These are phyloP conservation scores for Salix arbutifolia DNA, from an alignment of 345 rosid species.

Conservation along the genomic window DNA sequence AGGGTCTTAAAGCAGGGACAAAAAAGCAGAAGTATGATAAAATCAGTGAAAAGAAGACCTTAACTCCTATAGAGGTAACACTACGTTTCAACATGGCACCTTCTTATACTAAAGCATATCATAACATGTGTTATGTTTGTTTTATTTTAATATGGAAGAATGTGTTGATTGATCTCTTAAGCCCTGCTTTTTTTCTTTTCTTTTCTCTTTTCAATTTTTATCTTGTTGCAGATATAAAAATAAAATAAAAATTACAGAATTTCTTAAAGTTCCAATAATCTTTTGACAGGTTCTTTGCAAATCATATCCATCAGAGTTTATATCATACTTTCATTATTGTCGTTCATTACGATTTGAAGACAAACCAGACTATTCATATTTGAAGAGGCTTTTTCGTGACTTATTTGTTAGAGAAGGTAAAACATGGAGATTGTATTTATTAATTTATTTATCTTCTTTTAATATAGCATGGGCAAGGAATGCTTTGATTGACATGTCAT, in stretches of 20 bases:
- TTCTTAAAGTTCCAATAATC: neutral
- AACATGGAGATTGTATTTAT: neutral
- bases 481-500: neutral
- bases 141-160: no score
- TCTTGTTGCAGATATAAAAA: neutral
- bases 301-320: slow-evolving; percentile 27
- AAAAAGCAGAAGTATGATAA: slow-evolving; percentile 29
- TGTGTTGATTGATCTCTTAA: no score
- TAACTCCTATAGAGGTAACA: slow-evolving; percentile 28
- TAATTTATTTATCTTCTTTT: neutral
- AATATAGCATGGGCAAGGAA: neutral
- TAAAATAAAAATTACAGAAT: neutral
- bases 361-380: slow-evolving; percentile 27
- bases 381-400: slow-evolving; percentile 31
- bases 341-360: slow-evolving; percentile 29
- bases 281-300: slow-evolving; percentile 25
- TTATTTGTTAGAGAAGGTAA: slow-evolving; percentile 28
- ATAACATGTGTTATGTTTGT: no score
- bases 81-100: neutral
- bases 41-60: slow-evolving; percentile 30
- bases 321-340: slow-evolving; percentile 30
- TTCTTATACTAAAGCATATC: no score
- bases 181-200: neutral
- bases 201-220: neutral
- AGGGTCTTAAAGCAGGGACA: slow-evolving; percentile 30